Evolutionary conservation across 139 green algal genomes (phyloP).

Genomic region (Chlorella ohadii): DNA sequence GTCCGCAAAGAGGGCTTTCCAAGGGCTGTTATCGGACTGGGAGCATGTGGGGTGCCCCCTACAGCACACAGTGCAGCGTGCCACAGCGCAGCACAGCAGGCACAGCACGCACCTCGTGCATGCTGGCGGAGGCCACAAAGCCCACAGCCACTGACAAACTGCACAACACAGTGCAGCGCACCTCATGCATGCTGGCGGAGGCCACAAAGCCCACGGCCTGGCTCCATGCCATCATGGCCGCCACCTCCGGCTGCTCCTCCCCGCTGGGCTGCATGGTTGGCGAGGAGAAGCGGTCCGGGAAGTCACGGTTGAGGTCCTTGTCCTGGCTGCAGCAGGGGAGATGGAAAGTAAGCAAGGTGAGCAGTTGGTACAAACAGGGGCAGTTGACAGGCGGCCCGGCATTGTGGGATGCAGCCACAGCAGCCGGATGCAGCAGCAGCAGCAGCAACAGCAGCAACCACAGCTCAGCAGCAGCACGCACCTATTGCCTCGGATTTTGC

Average conservation of each 20-base stretch:
- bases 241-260: conserved; percentile 74
- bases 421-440: neutral
- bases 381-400: too few species aligned
- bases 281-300: conserved; percentile 78
- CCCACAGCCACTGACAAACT: conserved; percentile 6
- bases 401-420: neutral
- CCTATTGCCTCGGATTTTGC: conserved; percentile 62
- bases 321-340: conserved; percentile 28
- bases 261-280: conserved; percentile 40
- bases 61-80: too few species aligned
- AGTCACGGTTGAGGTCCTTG: conserved; percentile 93
- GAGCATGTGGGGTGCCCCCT: too few species aligned
- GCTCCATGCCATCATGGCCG: conserved; percentile 79
- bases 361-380: too few species aligned
- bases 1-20: too few species aligned
- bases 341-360: too few species aligned
- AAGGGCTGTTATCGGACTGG: too few species aligned
- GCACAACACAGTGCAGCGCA: too few species aligned
- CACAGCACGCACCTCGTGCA: conserved; percentile 70
- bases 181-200: conserved; percentile 76
- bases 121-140: conserved; percentile 66
- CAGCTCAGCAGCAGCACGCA: conserved; percentile 11
- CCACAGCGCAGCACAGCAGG: neutral
- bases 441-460: neutral
- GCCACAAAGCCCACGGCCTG: conserved; percentile 58